Conservation (phyloP, 441 rosid species). For the Gossypium davidsonii region DNA sequence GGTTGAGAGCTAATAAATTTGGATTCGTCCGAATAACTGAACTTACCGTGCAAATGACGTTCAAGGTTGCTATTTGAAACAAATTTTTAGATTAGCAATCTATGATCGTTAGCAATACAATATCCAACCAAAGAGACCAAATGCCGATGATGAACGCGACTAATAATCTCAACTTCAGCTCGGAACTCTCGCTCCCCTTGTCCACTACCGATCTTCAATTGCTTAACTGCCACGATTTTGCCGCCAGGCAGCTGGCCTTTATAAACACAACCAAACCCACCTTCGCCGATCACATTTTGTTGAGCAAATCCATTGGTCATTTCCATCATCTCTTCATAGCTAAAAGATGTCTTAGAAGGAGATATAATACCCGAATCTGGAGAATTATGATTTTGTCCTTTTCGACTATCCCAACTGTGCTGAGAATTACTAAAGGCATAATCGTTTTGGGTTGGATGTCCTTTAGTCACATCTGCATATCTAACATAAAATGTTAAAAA, state of each 20-base stretch:
- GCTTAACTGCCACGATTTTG: slow-evolving; percentile 66
- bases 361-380: slow-evolving; percentile 39
- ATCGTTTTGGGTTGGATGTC: slow-evolving; percentile 30
- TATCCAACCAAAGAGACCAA: slow-evolving; percentile 79
- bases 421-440: slow-evolving; percentile 30
- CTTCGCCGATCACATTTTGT: slow-evolving; percentile 70
- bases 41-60: slow-evolving; percentile 66
- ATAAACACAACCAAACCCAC: slow-evolving; percentile 83
- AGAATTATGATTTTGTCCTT: slow-evolving; percentile 19
- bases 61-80: slow-evolving; percentile 75
- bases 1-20: no score
- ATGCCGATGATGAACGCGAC: slow-evolving; percentile 87
- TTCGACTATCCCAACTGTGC: slow-evolving; percentile 35
- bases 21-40: background rate
- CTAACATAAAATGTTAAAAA: background rate
- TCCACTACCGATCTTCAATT: slow-evolving; percentile 77
- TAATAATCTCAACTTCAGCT: slow-evolving; percentile 87
- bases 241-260: slow-evolving; percentile 53
- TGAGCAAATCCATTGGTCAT: slow-evolving; percentile 65
- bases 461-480: slow-evolving; percentile 41
- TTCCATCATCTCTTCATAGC: slow-evolving; percentile 60
- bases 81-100: slow-evolving; percentile 77
- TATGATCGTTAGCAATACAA: slow-evolving; percentile 50
- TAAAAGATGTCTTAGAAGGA: slow-evolving; percentile 44
- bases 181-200: slow-evolving; percentile 86